These are phyloP conservation scores for Saururus chinensis DNA, from an alignment of 164 flowering plant species.

Conservation along the genomic window DNA sequence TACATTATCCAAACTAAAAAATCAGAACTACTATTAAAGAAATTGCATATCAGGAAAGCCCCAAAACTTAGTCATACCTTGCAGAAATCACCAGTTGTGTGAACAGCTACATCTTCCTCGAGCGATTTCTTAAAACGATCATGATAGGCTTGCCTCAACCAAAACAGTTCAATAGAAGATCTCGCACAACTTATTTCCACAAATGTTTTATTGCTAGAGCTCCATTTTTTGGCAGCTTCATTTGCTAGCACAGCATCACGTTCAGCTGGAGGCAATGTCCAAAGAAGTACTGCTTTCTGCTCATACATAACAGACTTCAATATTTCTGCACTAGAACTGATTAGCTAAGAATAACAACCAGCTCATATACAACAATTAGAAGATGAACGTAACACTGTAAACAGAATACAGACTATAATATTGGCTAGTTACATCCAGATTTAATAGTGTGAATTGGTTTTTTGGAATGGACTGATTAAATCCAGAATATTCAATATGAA, in stretches of 20 bases:
- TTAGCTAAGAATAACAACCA: no score
- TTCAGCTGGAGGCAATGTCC: constrained; percentile 66
- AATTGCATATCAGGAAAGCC: background rate
- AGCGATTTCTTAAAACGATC: constrained; percentile 58
- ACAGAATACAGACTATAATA: no score
- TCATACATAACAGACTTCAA: background rate
- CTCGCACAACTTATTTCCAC: constrained; percentile 75
- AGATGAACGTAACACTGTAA: no score
- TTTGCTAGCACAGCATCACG: constrained; percentile 64
- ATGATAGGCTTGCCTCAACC: constrained; percentile 58
- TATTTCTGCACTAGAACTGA: no score
- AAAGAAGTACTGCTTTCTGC: constrained; percentile 44
- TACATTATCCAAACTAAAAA: no score
- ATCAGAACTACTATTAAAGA: no score
- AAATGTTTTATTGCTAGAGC: constrained; percentile 35
- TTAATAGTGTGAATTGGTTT: no score
- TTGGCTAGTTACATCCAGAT: no score
- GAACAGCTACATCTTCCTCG: constrained; percentile 80
- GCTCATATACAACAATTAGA: no score
- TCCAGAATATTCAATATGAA: no score
- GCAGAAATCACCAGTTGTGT: constrained; percentile 55
- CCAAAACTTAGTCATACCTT: constrained; percentile 31
- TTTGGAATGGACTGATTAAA: no score
- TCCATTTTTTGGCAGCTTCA: constrained; percentile 50
- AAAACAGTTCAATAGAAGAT: constrained; percentile 43